Base-by-base conservation (phyloP, 1,284 basidiomycete species). In the Vanrija pseudolonga region DNA sequence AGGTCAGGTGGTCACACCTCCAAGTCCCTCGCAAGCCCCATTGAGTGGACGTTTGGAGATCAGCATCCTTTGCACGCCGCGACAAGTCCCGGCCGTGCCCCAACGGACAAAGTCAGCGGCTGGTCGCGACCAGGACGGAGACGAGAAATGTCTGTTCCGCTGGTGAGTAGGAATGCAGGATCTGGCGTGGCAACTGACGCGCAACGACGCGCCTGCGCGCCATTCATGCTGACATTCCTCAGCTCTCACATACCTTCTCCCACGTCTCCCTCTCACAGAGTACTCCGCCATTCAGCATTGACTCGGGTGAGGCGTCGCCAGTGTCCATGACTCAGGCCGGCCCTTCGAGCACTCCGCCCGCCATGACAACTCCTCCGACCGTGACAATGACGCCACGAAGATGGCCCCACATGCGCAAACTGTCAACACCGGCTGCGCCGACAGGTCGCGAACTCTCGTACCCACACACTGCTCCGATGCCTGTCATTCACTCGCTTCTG, bases 131-230 rank as follows among this genome's bases (percentile, higher is more conserved):
- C 36, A 36, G 51, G 39, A 8, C 61, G 65, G 15, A 63, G 67
- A 51, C 59, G 71, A 32, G 71, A 72, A 45, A 66, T 67, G 58
- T 71, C 69, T 45, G 69, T 72, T 17, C 71, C 71, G 43, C 43
- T 71, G 47, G 71, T 72, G 56, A 63, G 69, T 57, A 7, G n/a
- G 28, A 49, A 28, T 43, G 26, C 32, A 24, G 41, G 40, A 39
- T 41, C 42, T 50, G 41, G 39, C n/a, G n/a, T n/a, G n/a, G n/a
- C n/a, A n/a, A n/a, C n/a, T n/a, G n/a, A n/a, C n/a, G n/a, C n/a
- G n/a, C 24, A 15, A 38, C 24, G 43, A 45, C 44, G 46, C 28
- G 4, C 8, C 19, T 20, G 39, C 41, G 22, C 18, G 40, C 23
- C 17, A 18, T n/a, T 32, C 15, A 46, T 44, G 40, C 48, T 55